Evolutionary conservation across 352 stramenopile species (phyloP).

Genomic region (Phytophthora europaea): DNA sequence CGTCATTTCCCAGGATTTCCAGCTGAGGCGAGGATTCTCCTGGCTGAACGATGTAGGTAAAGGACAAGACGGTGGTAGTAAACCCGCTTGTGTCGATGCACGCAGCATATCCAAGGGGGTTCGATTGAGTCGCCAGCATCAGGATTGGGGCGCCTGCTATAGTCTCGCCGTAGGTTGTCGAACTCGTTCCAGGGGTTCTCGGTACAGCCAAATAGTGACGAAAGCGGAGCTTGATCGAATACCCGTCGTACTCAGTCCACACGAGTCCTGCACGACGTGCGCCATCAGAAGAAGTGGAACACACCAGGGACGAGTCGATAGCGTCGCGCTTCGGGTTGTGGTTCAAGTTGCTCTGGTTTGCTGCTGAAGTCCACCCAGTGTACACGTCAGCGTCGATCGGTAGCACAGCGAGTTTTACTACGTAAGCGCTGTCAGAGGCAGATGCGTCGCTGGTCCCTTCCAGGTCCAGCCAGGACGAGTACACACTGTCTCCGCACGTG

Average conservation of each 20-base stretch:
- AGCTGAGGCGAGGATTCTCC: conserved; percentile 47
- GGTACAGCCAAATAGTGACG: conserved; percentile 48
- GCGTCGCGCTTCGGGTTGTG: conserved; percentile 65
- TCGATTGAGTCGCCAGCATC: conserved; percentile 51
- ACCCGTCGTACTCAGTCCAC: conserved; percentile 83
- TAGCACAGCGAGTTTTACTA: conserved; percentile 40
- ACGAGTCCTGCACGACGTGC: conserved; percentile 45
- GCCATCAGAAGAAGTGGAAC: conserved; percentile 31
- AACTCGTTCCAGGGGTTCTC: conserved; percentile 12
- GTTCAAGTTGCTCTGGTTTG: conserved; percentile 44
- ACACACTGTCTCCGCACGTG: conserved; percentile 52
- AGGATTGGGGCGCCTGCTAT: conserved; percentile 51
- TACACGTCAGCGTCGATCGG: conserved; percentile 24
- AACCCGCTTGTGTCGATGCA: conserved; percentile 63
- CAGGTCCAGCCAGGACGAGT: conserved; percentile 58
- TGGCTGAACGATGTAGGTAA: conserved; percentile 62
- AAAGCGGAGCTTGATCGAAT: conserved; percentile 72
- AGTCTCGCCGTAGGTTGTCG: conserved; percentile 50
- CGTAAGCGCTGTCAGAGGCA: conserved; percentile 3
- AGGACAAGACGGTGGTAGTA: conserved; percentile 47
- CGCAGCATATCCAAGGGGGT: conserved; percentile 50
- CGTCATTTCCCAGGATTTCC: conserved; percentile 52
- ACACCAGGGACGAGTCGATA: conserved; percentile 51
- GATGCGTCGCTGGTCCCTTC: conserved; percentile 9
- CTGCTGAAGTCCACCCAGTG: conserved; percentile 36